A percentile compares a stretch with the other conserved stretches of the same genome.
phyloP scores from a whole-genome alignment of 2,329 filamentous ascomycete genomes.

The Fusarium floridanum region DNA sequence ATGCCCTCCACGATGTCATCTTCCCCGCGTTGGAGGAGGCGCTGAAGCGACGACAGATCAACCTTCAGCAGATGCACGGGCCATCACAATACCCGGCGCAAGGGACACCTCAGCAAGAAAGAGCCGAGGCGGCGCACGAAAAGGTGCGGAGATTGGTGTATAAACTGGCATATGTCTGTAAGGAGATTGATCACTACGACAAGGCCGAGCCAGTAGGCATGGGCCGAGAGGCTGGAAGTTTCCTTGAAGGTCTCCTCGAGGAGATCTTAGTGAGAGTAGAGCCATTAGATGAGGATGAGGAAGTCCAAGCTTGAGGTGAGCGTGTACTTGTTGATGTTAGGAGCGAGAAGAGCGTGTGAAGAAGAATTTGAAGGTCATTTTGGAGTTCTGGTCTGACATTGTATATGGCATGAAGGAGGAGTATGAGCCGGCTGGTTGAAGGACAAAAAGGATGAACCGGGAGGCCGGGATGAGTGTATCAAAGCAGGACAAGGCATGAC shows the following conservation, averaged over 20 bases:
- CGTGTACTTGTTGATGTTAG: neutral
- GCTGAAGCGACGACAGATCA: conserved; percentile 80
- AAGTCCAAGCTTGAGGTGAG: conserved; percentile 32
- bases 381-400: conserved; percentile 37
- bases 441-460: conserved; percentile 20
- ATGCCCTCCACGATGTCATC: conserved; percentile 90
- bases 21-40: conserved; percentile 93
- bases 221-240: conserved; percentile 89
- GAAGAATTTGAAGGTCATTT: conserved; percentile 13
- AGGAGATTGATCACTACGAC: conserved; percentile 91
- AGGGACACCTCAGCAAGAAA: conserved; percentile 74
- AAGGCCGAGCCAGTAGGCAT: conserved; percentile 90
- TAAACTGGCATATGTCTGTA: conserved; percentile 85
- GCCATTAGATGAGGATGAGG: conserved; percentile 81
- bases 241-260: conserved; percentile 92
- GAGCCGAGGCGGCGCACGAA: conserved; percentile 81
- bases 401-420: conserved; percentile 32
- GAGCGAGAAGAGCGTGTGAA: conserved; percentile 1
- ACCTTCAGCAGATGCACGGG: conserved; percentile 66
- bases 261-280: conserved; percentile 94
- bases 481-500: conserved; percentile 13
- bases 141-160: conserved; percentile 84
- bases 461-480: conserved; percentile 13
- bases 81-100: conserved; percentile 54
- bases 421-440: conserved; percentile 23